Conservation (phyloP, 371 early-diverging fungal genomes). For the Dichotomocladium elegans region DNA sequence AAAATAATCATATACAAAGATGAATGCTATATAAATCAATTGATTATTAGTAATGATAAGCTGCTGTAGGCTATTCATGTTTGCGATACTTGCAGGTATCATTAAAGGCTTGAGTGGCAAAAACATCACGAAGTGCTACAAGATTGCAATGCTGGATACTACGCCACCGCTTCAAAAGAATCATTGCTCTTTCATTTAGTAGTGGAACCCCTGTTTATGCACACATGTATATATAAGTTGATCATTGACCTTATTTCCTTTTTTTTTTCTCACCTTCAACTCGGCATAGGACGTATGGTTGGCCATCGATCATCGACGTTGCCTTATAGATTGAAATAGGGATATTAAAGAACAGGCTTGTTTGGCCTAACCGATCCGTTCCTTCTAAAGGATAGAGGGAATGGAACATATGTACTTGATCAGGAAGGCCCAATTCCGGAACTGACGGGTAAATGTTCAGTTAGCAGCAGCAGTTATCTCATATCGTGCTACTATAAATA, state of each 20-base stretch:
- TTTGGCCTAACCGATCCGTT: slow-evolving; percentile 29
- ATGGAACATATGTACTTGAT: slow-evolving; percentile 45
- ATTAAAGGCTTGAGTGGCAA: slow-evolving; percentile 92
- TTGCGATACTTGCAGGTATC: slow-evolving; percentile 87
- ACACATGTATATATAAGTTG: too few species aligned
- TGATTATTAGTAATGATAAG: too few species aligned
- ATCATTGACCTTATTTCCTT: too few species aligned
- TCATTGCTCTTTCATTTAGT: slow-evolving; percentile 76
- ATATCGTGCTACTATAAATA: too few species aligned
- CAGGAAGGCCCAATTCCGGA: slow-evolving; percentile 53
- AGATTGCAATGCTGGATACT: slow-evolving; percentile 79
- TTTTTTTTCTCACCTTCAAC: slow-evolving; percentile 82
- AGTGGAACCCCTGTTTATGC: too few species aligned
- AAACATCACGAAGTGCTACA: slow-evolving; percentile 88
- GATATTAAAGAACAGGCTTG: slow-evolving; percentile 65
- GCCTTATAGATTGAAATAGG: slow-evolving; percentile 83
- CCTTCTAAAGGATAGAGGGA: slow-evolving; percentile 77
- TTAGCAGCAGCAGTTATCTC: too few species aligned
- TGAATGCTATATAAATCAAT: too few species aligned
- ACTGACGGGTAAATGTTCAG: slow-evolving; percentile 24
- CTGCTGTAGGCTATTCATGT: too few species aligned
- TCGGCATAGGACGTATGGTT: slow-evolving; percentile 76
- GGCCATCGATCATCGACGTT: slow-evolving; percentile 77
- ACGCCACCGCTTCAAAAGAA: slow-evolving; percentile 81
- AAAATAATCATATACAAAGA: slow-evolving; percentile 89